Evolutionary conservation across 1,139 yeast genomes (phyloP).

Genomic region (Saccharomyces hybrid): DNA sequence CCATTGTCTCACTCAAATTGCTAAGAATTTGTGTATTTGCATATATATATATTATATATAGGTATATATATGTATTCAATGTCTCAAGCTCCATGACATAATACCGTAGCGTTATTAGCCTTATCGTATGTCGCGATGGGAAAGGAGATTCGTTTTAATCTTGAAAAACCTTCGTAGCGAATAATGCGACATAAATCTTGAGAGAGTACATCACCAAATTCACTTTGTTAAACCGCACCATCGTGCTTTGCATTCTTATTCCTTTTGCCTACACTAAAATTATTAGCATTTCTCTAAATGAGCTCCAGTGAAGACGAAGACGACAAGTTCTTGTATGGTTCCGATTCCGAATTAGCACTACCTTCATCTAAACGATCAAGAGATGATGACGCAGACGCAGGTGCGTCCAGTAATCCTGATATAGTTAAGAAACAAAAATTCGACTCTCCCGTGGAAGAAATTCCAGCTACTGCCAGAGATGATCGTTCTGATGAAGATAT

Average conservation of each 20-base stretch:
- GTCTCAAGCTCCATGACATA: not conserved
- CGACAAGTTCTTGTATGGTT: slow-evolving; percentile 79
- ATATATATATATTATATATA: not conserved
- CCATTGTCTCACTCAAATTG: slow-evolving; percentile 1
- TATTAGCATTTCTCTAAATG: slow-evolving; percentile 12
- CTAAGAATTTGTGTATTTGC: not conserved
- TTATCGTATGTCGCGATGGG: not conserved
- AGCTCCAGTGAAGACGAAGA: slow-evolving; percentile 52
- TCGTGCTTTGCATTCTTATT: not conserved
- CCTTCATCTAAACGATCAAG: slow-evolving; percentile 27
- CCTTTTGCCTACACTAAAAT: not conserved
- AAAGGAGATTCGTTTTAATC: not conserved
- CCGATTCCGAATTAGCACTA: slow-evolving; percentile 44
- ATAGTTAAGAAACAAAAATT: slow-evolving; percentile 5
- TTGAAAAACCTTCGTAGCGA: not conserved
- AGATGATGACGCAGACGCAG: slow-evolving; percentile 14
- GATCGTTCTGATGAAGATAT: slow-evolving; percentile 8
- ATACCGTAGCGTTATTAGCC: no score
- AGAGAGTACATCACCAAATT: not conserved
- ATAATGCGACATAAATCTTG: not conserved
- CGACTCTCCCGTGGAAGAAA: slow-evolving; percentile 12
- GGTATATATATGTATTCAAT: not conserved
- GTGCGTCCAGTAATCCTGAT: slow-evolving; percentile 12
- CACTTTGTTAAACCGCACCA: not conserved
- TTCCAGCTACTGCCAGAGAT: not conserved